Percentiles rank a stretch among this genome's conserved stretches.
Conservation (phyloP, 805 yeast species). For the Candida palmyrensis region DNA sequence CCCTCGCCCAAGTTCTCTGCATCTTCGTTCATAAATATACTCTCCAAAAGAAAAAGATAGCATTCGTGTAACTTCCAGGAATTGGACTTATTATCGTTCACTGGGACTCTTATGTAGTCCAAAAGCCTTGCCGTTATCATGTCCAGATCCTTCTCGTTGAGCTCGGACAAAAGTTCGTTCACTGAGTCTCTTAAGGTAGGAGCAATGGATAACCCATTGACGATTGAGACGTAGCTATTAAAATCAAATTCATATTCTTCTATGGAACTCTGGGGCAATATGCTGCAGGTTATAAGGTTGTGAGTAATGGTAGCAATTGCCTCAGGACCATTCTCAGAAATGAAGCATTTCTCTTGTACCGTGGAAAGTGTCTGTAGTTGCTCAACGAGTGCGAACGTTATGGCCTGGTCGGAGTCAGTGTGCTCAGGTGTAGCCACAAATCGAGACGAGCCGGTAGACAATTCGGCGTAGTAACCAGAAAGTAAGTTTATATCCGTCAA, state of each 20-base stretch:
- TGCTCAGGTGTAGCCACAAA: constrained; percentile 10
- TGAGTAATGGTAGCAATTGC: constrained; percentile 16
- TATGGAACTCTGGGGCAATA: constrained; percentile 36
- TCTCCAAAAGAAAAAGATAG: constrained; percentile 32
- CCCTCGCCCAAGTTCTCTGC: constrained; percentile 12
- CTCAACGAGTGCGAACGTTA: constrained; percentile 23
- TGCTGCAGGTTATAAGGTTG: constrained; percentile 32
- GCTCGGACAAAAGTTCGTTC: constrained; percentile 49
- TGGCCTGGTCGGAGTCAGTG: constrained; percentile 13
- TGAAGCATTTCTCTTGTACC: constrained; percentile 21
- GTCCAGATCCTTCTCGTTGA: constrained; percentile 37
- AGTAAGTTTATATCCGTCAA: constrained; percentile 19
- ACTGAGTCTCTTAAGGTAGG: constrained; percentile 56
- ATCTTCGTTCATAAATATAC: constrained; percentile 40
- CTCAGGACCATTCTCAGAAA: constrained; percentile 13
- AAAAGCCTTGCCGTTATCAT: constrained; percentile 6
- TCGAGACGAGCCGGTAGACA: constrained; percentile 8
- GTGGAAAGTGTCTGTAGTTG: constrained; percentile 26
- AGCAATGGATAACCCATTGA: constrained; percentile 57
- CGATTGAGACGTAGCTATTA: constrained; percentile 67
- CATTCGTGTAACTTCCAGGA: constrained; percentile 38
- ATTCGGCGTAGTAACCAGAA: constrained; percentile 9
- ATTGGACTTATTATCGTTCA: constrained; percentile 7
- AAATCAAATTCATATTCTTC: constrained; percentile 56
- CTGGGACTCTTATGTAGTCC: constrained; percentile 7